These are phyloP conservation scores for Solanum pimpinellifolium DNA, from an alignment of 257 asterid species.

Conservation along the genomic window DNA sequence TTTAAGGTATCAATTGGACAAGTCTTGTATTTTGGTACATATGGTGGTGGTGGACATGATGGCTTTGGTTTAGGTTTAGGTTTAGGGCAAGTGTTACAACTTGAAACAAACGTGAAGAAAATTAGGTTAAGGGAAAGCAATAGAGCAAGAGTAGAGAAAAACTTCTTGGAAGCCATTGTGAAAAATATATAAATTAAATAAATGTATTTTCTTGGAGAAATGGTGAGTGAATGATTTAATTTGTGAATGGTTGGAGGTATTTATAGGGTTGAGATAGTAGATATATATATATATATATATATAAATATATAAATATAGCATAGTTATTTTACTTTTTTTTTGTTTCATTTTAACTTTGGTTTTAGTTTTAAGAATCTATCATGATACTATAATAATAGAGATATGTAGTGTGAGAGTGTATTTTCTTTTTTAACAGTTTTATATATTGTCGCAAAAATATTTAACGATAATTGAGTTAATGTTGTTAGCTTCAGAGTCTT, in stretches of 20 bases:
- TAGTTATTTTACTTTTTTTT: background rate
- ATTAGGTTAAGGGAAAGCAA: background rate
- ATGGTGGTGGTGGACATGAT: background rate
- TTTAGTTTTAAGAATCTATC: too few species aligned
- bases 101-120: background rate
- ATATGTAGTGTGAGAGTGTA: too few species aligned
- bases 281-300: background rate
- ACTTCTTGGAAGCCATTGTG: background rate
- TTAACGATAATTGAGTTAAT: too few species aligned
- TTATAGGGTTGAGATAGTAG: background rate
- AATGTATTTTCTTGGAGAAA: background rate
- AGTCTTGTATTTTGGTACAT: background rate
- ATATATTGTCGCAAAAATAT: too few species aligned
- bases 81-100: background rate
- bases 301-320: too few species aligned
- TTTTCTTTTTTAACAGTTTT: background rate
- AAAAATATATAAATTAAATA: background rate
- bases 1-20: conserved; percentile 4
- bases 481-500: accelerated
- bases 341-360: background rate
- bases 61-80: background rate
- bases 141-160: background rate
- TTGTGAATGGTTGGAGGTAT: background rate
- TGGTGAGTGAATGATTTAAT: background rate
- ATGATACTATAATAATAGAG: too few species aligned